Base-by-base conservation (phyloP, 495 filamentous ascomycete genomes). In the Tuber borchii region DNA sequence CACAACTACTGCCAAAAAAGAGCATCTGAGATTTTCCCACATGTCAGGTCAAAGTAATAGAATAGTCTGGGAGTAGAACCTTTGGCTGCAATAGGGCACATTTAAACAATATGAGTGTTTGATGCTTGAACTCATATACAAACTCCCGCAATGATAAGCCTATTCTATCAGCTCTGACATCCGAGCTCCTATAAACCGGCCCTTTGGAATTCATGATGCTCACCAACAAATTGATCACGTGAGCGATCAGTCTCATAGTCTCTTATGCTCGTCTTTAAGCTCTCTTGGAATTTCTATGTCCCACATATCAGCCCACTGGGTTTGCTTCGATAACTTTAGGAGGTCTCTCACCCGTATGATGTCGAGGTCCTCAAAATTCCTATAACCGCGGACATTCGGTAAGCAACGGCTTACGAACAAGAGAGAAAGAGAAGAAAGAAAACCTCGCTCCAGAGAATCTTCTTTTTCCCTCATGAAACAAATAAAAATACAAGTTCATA, bases 1-100 rank as follows among this genome's bases (percentile, higher is more conserved):
- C 95, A 83, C 95, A 98, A 74, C 94, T 90, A 17, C 94, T 92
- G 65, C 95, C 96, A 81, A 98, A 99, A 86, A 99, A 98, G 48
- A 99, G 90, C 94, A 98, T 99, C 95, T 97, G 80, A 34, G 56
- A n/a, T 31, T 65, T 65, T 34, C 56, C 40, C 16, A 71, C 56
- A 72, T 61, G 75, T 71, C 71, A 74, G 78, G 17, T 39, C 45
- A 72, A 44, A 16, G 65, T 42, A 70, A 73, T 68, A 45, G 42
- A 31, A 48, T 37, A 31, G 70, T 70, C 65, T 45, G 74, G 84
- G 75, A 20, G n/a, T 65, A 43, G n/a, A 85, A 95, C 94, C 91
- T 98, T 99, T 43, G 95, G 95, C 82, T 99, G 95, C 79, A 99
- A 85, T 79, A 99, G 86, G 82, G 92, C 90, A 82, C 92, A 95